Evolutionary conservation across 2,329 filamentous ascomycete genomes (phyloP), one percentile per base, ranked within the genome.

Genomic region (Teratosphaeria gauchensis): DNA sequence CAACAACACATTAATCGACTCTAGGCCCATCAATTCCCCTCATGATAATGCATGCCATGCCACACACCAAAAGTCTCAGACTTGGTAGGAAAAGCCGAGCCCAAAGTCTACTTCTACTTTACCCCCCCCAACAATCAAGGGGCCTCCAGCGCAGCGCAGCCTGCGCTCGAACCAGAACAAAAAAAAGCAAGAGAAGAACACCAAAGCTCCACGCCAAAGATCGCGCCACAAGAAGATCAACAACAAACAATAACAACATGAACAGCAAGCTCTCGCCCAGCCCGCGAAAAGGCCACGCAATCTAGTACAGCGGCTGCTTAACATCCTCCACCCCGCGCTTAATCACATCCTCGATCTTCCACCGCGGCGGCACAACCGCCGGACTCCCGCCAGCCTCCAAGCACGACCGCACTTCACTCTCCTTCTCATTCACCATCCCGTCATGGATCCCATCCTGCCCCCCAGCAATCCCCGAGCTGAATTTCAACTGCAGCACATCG

Each of bases 381-480:
- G 74, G 71, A 61, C 77, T 76, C 30, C 74, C 73, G 48, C 83
- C 82, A 54, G 73, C 72, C 64, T 79, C 76, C 59, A 78, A 73
- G 60, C 76, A 75, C 57, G 76, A 77, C 80, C 84, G 64, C 35
- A 68, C 84, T 67, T 88, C 84, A 62, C 81, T 78, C 74, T 95
- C 89, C 72, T 87, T 85, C 70, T 92, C 85, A 9, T 84, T 80
- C 0, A 83, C 82, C 46, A 90, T 80, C 16, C 84, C 88, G 38
- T 89, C 87, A 3, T 86, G 85, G 2, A 92, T 80, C 8, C 89
- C 86, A 55, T 90, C 83, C 42, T 89, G 84, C 59, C 94, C 94
- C 64, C 94, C 94, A 12, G 94, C 92, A 68, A 96, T 84, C 65
- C 94, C 94, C 14, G 89, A 95, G n/a, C 91, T 95, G 77, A 95